phyloP scores from a whole-genome alignment of 2,329 filamentous ascomycete genomes.

The Plenodomus lindquistii region DNA sequence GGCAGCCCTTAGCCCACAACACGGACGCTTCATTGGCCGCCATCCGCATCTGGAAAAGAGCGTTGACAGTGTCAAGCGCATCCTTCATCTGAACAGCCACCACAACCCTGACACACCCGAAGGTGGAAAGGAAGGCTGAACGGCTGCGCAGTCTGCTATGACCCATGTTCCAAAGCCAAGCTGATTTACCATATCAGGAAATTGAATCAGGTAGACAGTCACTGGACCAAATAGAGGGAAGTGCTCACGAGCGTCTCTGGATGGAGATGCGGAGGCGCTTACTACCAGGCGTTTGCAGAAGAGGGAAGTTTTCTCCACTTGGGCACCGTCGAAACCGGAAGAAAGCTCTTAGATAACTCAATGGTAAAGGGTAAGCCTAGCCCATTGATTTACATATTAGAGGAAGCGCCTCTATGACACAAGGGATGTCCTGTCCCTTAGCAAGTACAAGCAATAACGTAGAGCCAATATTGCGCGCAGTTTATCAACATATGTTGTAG shows the following conservation, averaged over 20 bases:
- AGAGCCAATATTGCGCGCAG: no score
- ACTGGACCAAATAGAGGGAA: neutral
- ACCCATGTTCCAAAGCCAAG: neutral
- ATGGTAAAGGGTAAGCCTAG: no score
- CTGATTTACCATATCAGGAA: neutral
- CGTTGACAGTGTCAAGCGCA: slow-evolving; percentile 51
- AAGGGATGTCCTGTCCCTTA: no score
- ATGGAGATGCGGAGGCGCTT: no score
- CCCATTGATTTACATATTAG: no score
- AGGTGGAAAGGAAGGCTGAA: neutral
- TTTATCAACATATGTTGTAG: no score
- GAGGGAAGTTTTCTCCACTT: no score
- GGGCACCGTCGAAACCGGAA: no score
- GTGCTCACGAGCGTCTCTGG: neutral
- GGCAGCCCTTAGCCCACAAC: slow-evolving; percentile 15
- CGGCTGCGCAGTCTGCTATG: neutral
- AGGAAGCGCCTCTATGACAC: no score
- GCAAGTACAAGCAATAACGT: no score
- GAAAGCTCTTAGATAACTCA: no score
- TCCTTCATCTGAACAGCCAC: slow-evolving; percentile 43
- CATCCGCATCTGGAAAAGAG: slow-evolving; percentile 50
- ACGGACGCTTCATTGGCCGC: slow-evolving; percentile 38
- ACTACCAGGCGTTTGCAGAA: no score
- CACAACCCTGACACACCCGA: neutral
- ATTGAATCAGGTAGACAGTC: neutral